These are phyloP conservation scores for Plasmodium malariae DNA, from an alignment of 169 alveolate genomes.

Conservation along the genomic window DNA sequence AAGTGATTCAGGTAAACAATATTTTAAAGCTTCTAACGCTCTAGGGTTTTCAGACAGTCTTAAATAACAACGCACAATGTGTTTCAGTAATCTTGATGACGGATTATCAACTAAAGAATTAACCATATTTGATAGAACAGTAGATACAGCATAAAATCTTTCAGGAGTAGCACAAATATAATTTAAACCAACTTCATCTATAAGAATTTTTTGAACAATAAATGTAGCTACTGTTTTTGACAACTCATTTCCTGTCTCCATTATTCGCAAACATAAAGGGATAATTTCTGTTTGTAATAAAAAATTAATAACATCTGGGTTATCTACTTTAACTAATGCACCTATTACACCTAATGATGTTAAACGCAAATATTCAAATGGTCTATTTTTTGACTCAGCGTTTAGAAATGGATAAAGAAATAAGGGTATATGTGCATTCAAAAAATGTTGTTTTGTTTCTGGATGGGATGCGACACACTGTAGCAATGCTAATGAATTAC, in stretches of 20 bases:
- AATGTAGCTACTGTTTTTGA: conserved; percentile 98
- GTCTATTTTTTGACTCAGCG: conserved; percentile 95
- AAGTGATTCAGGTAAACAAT: conserved; percentile 88
- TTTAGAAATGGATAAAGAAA: conserved; percentile 98
- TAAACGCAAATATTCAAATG: conserved; percentile 97
- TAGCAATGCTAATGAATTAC: conserved; percentile 98
- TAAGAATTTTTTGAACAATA: conserved; percentile 97
- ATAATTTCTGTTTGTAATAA: conserved; percentile 97
- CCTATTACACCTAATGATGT: conserved; percentile 99
- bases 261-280: conserved; percentile 98
- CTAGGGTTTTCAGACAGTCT: conserved; percentile 97
- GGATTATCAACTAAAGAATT: conserved; percentile 91
- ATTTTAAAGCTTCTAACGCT: conserved; percentile 92
- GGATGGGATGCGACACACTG: conserved; percentile 99
- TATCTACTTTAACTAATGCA: conserved; percentile 99
- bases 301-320: conserved; percentile 96
- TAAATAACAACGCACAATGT: conserved; percentile 96
- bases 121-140: conserved; percentile 96
- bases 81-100: conserved; percentile 95
- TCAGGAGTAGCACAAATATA: conserved; percentile 98
- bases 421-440: conserved; percentile 98
- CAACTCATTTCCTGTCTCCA: conserved; percentile 99
- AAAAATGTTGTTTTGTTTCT: conserved; percentile 96
- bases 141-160: conserved; percentile 97
- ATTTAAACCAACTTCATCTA: conserved; percentile 96